A percentile compares a stretch with the other conserved stretches of the same genome.
Evolutionary conservation across 2,329 filamentous ascomycete species (phyloP).

Genomic region (Hymenoscyphus repandus): DNA sequence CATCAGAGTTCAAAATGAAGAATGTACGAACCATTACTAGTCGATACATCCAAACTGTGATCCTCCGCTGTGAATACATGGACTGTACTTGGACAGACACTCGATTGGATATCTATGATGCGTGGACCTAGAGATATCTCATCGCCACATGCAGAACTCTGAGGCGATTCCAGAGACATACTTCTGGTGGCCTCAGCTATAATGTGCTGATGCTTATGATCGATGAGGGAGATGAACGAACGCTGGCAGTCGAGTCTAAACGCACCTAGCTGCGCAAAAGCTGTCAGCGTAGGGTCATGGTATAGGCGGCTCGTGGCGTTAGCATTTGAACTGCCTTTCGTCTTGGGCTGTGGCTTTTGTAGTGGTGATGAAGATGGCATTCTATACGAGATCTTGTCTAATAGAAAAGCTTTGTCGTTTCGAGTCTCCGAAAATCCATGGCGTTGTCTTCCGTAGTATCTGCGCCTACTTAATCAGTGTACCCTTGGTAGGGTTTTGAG

Average conservation of each 20-base stretch:
- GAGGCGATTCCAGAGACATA: conserved; percentile 15
- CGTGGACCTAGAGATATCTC: conserved; percentile 18
- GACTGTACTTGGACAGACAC: conserved; percentile 21
- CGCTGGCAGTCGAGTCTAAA: conserved; percentile 41
- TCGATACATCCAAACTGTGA: conserved; percentile 9
- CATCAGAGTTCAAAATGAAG: no score
- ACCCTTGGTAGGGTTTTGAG: background rate
- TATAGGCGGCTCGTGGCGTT: background rate
- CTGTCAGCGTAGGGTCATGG: conserved; percentile 37
- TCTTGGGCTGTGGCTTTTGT: no score
- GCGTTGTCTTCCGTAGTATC: no score
- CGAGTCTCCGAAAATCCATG: no score
- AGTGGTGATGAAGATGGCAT: background rate
- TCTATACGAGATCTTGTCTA: background rate
- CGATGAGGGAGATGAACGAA: conserved; percentile 38
- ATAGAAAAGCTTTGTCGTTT: no score
- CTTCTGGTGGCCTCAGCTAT: conserved; percentile 23
- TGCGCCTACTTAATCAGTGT: no score
- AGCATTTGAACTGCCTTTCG: background rate
- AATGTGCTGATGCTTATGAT: conserved; percentile 21
- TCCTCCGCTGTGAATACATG: conserved; percentile 18
- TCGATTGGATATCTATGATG: conserved; percentile 13
- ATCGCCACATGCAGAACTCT: conserved; percentile 10
- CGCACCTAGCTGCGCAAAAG: conserved; percentile 42
- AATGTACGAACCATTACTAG: conserved; percentile 3